phyloP scores from a whole-genome alignment of 2,329 filamentous ascomycete genomes.

The Penicillium paneum region DNA sequence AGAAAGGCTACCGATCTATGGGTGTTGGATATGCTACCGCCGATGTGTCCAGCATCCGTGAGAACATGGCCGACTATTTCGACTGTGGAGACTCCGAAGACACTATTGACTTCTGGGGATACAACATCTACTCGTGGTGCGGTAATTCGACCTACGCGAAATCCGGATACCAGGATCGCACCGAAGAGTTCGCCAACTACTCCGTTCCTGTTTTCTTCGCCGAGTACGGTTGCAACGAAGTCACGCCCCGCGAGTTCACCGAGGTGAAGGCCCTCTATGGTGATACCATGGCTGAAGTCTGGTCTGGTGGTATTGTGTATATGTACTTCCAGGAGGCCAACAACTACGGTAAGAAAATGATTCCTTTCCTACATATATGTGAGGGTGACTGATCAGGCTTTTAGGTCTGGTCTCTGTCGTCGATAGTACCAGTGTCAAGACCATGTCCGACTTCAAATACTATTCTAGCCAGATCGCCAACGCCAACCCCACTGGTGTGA shows the following conservation, averaged over 20 bases:
- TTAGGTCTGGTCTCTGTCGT: conserved; percentile 50
- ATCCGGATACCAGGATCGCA: conserved; percentile 77
- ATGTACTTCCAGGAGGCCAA: conserved; percentile 92
- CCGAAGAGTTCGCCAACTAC: conserved; percentile 79
- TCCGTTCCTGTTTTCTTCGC: conserved; percentile 93
- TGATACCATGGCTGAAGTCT: conserved; percentile 72
- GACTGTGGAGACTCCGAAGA: conserved; percentile 68
- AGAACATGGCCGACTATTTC: conserved; percentile 82
- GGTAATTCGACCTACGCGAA: conserved; percentile 70
- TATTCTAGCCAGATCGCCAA: conserved; percentile 67
- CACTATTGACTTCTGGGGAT: conserved; percentile 92
- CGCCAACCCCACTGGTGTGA: conserved; percentile 63
- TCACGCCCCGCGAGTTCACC: conserved; percentile 68
- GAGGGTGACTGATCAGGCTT: conserved; percentile 41
- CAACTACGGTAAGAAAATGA: conserved; percentile 46
- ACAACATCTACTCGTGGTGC: conserved; percentile 99
- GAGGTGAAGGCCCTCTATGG: conserved; percentile 80
- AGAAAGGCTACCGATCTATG: conserved; percentile 68
- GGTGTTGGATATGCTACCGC: conserved; percentile 93
- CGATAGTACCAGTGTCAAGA: conserved; percentile 59
- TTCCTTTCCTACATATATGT: not conserved
- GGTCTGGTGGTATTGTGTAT: conserved; percentile 95
- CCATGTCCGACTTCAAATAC: conserved; percentile 69
- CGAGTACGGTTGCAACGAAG: conserved; percentile 89
- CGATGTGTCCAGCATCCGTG: conserved; percentile 80